These are phyloP conservation scores for Blepharisma japonicum DNA, from an alignment of 73 alveolate species.

Conservation along the genomic window DNA sequence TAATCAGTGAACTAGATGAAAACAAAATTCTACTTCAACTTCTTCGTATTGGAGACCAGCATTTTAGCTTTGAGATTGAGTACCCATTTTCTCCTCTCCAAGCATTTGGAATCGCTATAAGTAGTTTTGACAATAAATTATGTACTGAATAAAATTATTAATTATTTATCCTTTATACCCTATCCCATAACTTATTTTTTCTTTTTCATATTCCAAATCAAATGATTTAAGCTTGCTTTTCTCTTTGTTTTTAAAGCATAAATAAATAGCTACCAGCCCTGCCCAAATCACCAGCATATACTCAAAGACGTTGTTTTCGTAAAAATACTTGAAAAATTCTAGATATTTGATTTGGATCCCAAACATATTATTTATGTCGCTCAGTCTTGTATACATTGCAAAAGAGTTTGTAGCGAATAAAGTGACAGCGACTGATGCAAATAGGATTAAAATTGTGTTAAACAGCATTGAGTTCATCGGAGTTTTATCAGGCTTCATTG, in stretches of 20 bases:
- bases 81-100: slow-evolving; percentile 72
- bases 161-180: too few species aligned
- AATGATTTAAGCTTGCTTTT: not conserved
- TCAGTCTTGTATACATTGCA: slow-evolving; percentile 54
- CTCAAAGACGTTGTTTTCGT: slow-evolving; percentile 64
- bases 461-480: slow-evolving; percentile 80
- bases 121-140: slow-evolving; percentile 78
- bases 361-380: slow-evolving; percentile 65
- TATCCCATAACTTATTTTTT: not conserved
- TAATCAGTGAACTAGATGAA: slow-evolving; percentile 69
- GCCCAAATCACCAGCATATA: slow-evolving; percentile 62
- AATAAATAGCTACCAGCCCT: slow-evolving; percentile 42
- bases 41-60: slow-evolving; percentile 76
- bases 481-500: slow-evolving; percentile 79
- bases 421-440: slow-evolving; percentile 71
- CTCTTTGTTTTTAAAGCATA: slow-evolving; percentile 42
- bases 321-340: slow-evolving; percentile 68
- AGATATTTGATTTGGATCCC: slow-evolving; percentile 55
- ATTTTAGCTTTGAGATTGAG: slow-evolving; percentile 74
- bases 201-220: slow-evolving; percentile 17
- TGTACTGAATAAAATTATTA: slow-evolving; percentile 67
- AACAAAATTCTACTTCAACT: slow-evolving; percentile 67
- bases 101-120: slow-evolving; percentile 76
- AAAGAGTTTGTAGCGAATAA: slow-evolving; percentile 65
- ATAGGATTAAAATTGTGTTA: slow-evolving; percentile 60